Percentiles rank a stretch among this genome's conserved stretches.
Evolutionary conservation across 345 rosid genomes (phyloP).

Genomic region (Sonneratia alba): DNA sequence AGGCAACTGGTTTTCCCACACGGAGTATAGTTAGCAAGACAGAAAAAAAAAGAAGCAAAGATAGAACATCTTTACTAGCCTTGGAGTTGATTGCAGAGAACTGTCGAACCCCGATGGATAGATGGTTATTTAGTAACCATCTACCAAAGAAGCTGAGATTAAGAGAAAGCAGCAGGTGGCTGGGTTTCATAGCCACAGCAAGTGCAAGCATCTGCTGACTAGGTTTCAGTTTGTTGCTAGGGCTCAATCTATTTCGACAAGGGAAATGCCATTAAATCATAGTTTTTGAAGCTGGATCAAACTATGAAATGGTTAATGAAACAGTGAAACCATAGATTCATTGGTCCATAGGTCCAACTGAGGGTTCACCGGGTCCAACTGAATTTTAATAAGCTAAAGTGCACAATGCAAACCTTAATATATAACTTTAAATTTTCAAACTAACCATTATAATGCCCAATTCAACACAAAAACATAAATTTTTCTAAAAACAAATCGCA

Average conservation of each 20-base stretch:
- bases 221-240: background rate
- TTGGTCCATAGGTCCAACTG: no score
- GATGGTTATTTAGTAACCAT: slow-evolving; percentile 1
- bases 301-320: no score
- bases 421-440: no score
- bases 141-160: background rate
- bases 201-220: background rate
- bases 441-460: no score
- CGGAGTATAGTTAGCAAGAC: background rate
- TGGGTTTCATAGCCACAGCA: background rate
- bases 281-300: no score
- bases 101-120: background rate
- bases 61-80: background rate
- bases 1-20: background rate
- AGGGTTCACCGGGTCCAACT: no score
- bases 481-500: no score
- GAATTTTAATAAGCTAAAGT: no score
- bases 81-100: slow-evolving; percentile 5
- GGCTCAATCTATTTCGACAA: background rate
- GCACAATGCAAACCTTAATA: no score
- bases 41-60: background rate
- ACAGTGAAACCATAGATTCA: no score
- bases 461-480: no score
- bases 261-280: background rate
- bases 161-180: background rate